These are phyloP conservation scores for Ceratobasidium sp. DNA, from an alignment of 1,284 basidiomycete species.

Conservation along the genomic window DNA sequence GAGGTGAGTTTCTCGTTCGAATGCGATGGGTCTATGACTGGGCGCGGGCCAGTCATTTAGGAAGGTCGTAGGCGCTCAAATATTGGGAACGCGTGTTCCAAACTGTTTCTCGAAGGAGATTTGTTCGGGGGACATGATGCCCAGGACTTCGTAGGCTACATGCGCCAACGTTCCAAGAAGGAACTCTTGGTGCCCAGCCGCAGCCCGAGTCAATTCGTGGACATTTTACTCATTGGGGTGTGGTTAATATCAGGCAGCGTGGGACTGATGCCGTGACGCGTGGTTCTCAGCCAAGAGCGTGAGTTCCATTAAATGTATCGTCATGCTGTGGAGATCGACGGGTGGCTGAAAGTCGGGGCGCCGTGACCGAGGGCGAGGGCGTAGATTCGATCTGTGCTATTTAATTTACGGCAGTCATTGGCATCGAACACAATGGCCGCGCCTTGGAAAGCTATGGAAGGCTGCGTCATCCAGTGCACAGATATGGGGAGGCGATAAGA, in stretches of 20 bases:
- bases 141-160: constrained; percentile 9
- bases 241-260: too few relatives aligned
- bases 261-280: too few relatives aligned
- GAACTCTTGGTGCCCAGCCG: background rate
- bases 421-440: background rate
- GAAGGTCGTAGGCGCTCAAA: background rate
- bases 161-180: background rate
- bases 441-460: background rate
- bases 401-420: background rate
- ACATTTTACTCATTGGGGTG: background rate
- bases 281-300: background rate
- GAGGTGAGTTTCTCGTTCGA: background rate
- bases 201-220: constrained; percentile 2
- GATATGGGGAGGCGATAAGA: background rate
- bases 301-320: background rate
- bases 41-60: background rate
- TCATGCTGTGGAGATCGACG: background rate
- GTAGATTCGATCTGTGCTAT: background rate
- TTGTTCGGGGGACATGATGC: background rate
- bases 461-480: background rate
- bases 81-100: background rate
- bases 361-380: background rate
- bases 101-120: background rate
- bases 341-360: background rate
- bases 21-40: background rate